Evolutionary conservation across 495 filamentous ascomycete genomes (phyloP).

Genomic region (Aspergillus egyptiacus): DNA sequence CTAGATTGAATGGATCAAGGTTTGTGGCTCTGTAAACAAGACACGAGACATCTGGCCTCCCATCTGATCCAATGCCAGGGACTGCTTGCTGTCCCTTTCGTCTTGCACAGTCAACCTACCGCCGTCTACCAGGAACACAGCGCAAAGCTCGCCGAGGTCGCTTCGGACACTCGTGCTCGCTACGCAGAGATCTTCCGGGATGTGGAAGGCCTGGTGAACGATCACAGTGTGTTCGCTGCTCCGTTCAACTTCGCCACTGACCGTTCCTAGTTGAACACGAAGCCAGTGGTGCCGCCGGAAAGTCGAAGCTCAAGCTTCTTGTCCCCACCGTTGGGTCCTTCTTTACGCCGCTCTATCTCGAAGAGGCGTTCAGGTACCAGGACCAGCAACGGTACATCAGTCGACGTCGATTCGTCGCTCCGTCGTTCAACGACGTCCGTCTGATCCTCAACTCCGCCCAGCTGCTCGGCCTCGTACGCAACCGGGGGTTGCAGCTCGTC

Average conservation of each 20-base stretch:
- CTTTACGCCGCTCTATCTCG: slow-evolving; percentile 80
- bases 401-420: slow-evolving; percentile 86
- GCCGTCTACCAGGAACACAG: slow-evolving; percentile 59
- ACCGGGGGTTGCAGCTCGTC: slow-evolving; percentile 61
- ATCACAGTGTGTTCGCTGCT: slow-evolving; percentile 64
- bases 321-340: slow-evolving; percentile 86
- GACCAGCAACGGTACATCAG: slow-evolving; percentile 81
- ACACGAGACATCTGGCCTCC: too few relatives aligned
- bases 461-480: slow-evolving; percentile 70
- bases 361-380: slow-evolving; percentile 87
- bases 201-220: slow-evolving; percentile 82
- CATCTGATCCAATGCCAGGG: slow-evolving; percentile 61
- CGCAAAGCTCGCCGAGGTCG: slow-evolving; percentile 43
- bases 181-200: slow-evolving; percentile 96
- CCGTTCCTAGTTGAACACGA: slow-evolving; percentile 60
- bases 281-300: slow-evolving; percentile 47
- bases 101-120: slow-evolving; percentile 91
- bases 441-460: slow-evolving; percentile 92
- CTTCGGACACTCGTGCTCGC: slow-evolving; percentile 62
- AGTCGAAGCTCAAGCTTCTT: slow-evolving; percentile 88
- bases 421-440: slow-evolving; percentile 95
- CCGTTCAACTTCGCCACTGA: background rate
- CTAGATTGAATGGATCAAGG: slow-evolving; percentile 67
- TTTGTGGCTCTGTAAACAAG: slow-evolving; percentile 24
- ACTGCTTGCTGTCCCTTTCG: slow-evolving; percentile 90